Base-by-base conservation (phyloP, 2,329 filamentous ascomycete species). In the Cadophora sp. region DNA sequence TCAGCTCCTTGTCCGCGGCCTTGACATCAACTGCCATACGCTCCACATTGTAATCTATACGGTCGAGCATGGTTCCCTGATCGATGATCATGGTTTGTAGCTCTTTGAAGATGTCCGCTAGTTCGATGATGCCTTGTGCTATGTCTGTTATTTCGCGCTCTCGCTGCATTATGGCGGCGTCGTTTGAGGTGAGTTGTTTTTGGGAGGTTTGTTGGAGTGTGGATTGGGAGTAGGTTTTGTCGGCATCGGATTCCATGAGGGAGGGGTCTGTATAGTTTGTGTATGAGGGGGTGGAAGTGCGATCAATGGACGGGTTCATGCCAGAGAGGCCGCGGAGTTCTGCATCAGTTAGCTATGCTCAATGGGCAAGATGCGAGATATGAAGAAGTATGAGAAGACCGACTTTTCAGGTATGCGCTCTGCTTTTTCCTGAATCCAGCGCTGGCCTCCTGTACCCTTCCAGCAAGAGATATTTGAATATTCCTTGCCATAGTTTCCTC, bases 11-110 rank as follows among this genome's bases (percentile, higher is more conserved):
- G 69, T 97, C 93, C 3, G 96, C 96, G 22, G 86, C 92, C 78
- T 97, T 97, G 66, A 99, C 93, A 75, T 98, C 94, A 22, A 89
- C 90, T n/a, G 89, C 88, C 92, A 98, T 97, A 68, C 91, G 87
- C 81, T 99, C 96, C 62, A 99, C 94, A 75, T 99, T 99, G 81
- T 97, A 99, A 80, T 99, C 97, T 74, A 97, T 96, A 75, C 96
- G 90, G 79, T 97, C 94, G 24, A 97, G 85, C 86, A 96, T 92
- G 16, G 93, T 96, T 62, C 93, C 93, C 79, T 96, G 92, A 76
- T 96, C 92, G 72, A 97, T 94, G 73, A 96, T 93, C 94, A 99
- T 98, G 58, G 85, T 90, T 80, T 99, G 96, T 36, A 99, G 83
- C 75, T 99, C 96, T 69, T 96, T 93, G 82, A 99, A 99, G 60